phyloP scores from a whole-genome alignment of 2,329 filamentous ascomycete genomes.

The Lachnellula cervina region DNA sequence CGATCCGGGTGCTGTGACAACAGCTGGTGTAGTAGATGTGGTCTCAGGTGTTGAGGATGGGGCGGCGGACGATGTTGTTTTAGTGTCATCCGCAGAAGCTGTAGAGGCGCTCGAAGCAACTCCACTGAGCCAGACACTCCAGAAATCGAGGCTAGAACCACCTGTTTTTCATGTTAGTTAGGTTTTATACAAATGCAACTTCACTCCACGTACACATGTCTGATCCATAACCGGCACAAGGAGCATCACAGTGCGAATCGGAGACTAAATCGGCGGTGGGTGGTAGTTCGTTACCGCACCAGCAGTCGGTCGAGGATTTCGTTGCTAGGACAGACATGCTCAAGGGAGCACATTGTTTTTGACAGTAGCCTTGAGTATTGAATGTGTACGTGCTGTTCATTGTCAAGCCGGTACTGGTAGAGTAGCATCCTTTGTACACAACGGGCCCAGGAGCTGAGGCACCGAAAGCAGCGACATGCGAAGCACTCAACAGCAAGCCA shows the following conservation, averaged over 20 bases:
- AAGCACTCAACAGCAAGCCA: constrained; percentile 13
- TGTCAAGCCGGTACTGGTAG: constrained; percentile 20
- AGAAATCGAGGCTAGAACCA: constrained; percentile 23
- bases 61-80: constrained; percentile 7
- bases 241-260: constrained; percentile 18
- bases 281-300: constrained; percentile 28
- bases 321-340: constrained; percentile 22
- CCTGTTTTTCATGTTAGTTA: constrained; percentile 21
- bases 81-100: constrained; percentile 8
- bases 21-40: constrained; percentile 18
- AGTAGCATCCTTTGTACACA: constrained; percentile 26
- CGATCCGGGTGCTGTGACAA: constrained; percentile 27
- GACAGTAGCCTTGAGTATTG: constrained; percentile 28
- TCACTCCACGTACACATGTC: constrained; percentile 22
- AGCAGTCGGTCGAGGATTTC: constrained; percentile 25
- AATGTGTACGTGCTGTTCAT: constrained; percentile 23
- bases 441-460: constrained; percentile 7
- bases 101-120: constrained; percentile 14
- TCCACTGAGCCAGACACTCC: constrained; percentile 27
- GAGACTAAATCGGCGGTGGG: constrained; percentile 15
- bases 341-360: constrained; percentile 16
- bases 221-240: constrained; percentile 28
- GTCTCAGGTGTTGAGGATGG: constrained; percentile 16
- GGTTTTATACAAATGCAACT: not conserved
- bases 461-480: constrained; percentile 10